These are phyloP conservation scores for Pythium chondricola DNA, from an alignment of 352 stramenopile species.

Conservation along the genomic window DNA sequence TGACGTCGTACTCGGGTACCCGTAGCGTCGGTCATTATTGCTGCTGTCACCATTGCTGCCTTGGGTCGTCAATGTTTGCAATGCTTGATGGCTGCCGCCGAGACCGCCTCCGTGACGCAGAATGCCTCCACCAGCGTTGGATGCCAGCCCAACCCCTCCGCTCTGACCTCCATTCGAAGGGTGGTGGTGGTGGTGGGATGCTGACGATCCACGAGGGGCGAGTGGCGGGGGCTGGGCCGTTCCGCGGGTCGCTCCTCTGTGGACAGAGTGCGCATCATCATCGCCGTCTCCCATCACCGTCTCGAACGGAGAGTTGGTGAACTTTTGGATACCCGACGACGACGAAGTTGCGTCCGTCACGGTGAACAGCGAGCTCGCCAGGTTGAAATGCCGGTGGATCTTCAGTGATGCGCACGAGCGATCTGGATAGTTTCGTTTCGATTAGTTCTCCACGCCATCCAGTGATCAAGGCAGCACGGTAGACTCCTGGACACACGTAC, in stretches of 20 bases:
- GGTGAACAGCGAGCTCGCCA: slow-evolving; percentile 60
- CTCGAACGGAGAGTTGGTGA: slow-evolving; percentile 20
- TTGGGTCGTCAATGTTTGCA: slow-evolving; percentile 1
- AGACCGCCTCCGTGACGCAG: slow-evolving; percentile 4
- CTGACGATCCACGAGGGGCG: neutral
- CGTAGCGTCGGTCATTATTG: slow-evolving; percentile 13
- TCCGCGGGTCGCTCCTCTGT: neutral
- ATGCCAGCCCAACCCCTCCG: neutral
- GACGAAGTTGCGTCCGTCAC: slow-evolving; percentile 25
- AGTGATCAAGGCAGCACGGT: neutral
- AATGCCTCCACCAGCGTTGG: slow-evolving; percentile 12
- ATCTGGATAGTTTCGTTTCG: slow-evolving; percentile 31
- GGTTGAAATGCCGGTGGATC: slow-evolving; percentile 66
- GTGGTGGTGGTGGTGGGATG: slow-evolving; percentile 9
- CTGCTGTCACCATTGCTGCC: slow-evolving; percentile 9
- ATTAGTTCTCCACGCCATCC: too few species aligned
- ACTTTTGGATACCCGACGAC: slow-evolving; percentile 15
- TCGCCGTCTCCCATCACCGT: slow-evolving; percentile 13
- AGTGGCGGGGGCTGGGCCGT: slow-evolving; percentile 7
- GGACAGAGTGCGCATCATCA: neutral
- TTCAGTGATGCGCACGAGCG: slow-evolving; percentile 75
- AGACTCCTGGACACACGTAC: slow-evolving; percentile 23
- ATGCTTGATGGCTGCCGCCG: neutral
- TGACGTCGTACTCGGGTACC: slow-evolving; percentile 15
- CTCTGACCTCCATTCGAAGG: neutral